A percentile compares a stretch with the other conserved stretches of the same genome.
Conservation (phyloP, 1,139 yeast species). For the Geotrichum reessii region DNA sequence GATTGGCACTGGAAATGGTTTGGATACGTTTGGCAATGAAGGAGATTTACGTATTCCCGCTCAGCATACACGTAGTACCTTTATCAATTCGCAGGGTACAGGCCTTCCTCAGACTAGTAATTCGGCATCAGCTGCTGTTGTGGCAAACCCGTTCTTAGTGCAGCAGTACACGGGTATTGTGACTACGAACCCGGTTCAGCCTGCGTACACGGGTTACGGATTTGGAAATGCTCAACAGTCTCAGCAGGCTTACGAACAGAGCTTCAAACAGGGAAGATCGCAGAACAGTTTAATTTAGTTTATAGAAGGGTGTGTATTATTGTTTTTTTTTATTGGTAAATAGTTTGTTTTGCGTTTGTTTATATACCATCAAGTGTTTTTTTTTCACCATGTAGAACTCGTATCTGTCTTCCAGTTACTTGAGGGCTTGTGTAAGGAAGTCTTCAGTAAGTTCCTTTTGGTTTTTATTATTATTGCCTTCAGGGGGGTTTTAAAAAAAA, state of each 20-base stretch:
- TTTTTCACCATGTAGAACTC: no score
- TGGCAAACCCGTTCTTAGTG: constrained; percentile 58
- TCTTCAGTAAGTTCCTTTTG: background rate
- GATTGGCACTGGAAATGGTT: constrained; percentile 81
- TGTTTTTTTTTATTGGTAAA: background rate
- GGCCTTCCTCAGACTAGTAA: constrained; percentile 30
- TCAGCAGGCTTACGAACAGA: constrained; percentile 20
- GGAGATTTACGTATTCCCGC: constrained; percentile 89
- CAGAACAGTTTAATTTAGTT: background rate
- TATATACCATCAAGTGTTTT: no score
- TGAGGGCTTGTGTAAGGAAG: background rate
- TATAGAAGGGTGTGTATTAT: background rate
- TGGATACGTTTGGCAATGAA: constrained; percentile 93
- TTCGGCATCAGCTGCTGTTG: background rate
- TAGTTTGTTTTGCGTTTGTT: background rate
- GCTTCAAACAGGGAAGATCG: background rate
- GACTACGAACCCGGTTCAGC: constrained; percentile 49
- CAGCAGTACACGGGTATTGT: constrained; percentile 74
- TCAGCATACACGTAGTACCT: constrained; percentile 80
- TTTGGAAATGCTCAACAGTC: constrained; percentile 57
- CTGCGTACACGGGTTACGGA: constrained; percentile 85
- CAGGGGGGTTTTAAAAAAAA: background rate
- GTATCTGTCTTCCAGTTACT: background rate
- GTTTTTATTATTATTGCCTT: background rate
- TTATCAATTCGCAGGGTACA: constrained; percentile 57